These are phyloP conservation scores for Mycena maculata DNA, from an alignment of 768 basidiomycete species.

Conservation along the genomic window DNA sequence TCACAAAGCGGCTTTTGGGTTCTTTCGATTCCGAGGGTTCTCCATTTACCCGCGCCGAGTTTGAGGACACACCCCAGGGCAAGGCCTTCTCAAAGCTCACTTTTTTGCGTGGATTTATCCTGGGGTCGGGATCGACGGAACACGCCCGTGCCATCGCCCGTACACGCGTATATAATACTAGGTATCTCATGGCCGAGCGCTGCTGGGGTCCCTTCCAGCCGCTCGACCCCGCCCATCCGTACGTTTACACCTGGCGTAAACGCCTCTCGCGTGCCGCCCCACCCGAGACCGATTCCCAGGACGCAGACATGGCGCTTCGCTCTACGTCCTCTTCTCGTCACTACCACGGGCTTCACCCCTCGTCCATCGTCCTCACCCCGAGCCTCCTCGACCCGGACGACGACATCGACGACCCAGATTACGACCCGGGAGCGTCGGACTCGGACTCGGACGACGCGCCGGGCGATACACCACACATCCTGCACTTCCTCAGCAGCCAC, in stretches of 20 bases:
- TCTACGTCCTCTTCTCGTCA: conserved; percentile 7
- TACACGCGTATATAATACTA: conserved; percentile 50
- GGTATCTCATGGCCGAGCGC: conserved; percentile 46
- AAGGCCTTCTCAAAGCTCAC: conserved; percentile 56
- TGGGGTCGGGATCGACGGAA: conserved; percentile 26
- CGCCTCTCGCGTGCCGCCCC: conserved; percentile 22
- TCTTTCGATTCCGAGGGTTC: conserved; percentile 38
- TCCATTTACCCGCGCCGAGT: conserved; percentile 31
- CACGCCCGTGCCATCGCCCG: conserved; percentile 47
- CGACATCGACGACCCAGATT: conserved; percentile 29
- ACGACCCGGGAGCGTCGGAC: conserved; percentile 33
- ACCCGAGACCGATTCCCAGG: conserved; percentile 25
- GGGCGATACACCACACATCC: conserved; percentile 12
- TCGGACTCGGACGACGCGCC: conserved; percentile 19
- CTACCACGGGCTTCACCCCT: conserved; percentile 20
- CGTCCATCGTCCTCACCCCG: conserved; percentile 31
- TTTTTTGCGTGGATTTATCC: conserved; percentile 57
- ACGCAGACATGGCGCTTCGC: conserved; percentile 20
- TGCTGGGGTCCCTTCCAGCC: conserved; percentile 53
- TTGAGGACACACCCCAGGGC: conserved; percentile 44
- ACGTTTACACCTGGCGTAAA: conserved; percentile 24
- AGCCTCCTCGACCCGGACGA: conserved; percentile 30
- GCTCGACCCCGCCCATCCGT: conserved; percentile 13
- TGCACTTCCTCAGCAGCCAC: conserved; percentile 27
- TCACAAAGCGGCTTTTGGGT: conserved; percentile 40